phyloP scores from a whole-genome alignment of 768 basidiomycete genomes.

The Daedaleopsis sinensis region DNA sequence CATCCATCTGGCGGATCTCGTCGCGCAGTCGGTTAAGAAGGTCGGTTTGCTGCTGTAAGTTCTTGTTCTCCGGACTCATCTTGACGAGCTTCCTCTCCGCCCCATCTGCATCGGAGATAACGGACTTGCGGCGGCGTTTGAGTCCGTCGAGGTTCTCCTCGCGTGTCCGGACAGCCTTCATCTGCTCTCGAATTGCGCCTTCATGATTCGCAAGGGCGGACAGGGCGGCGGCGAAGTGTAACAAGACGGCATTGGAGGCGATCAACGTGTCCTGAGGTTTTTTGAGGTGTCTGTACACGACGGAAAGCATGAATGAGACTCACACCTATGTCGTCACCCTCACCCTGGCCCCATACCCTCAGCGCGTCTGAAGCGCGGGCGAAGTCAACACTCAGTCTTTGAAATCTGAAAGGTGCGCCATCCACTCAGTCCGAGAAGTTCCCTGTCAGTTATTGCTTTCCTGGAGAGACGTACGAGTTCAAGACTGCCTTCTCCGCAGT shows the following conservation, averaged over 20 bases:
- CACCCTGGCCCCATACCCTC: conserved; percentile 71
- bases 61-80: conserved; percentile 91
- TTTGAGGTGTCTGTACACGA: background rate
- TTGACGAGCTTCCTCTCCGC: conserved; percentile 89
- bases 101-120: conserved; percentile 72
- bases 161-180: conserved; percentile 81
- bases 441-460: too few relatives aligned
- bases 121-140: conserved; percentile 65
- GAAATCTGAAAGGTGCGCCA: conserved; percentile 36
- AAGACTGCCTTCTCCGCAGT: conserved; percentile 85
- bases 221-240: conserved; percentile 68
- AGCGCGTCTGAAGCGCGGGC: conserved; percentile 74
- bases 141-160: conserved; percentile 85
- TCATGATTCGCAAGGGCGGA: conserved; percentile 73
- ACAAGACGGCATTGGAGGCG: conserved; percentile 67
- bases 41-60: conserved; percentile 72
- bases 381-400: conserved; percentile 67
- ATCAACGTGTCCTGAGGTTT: conserved; percentile 67
- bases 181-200: conserved; percentile 64
- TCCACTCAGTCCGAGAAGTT: background rate
- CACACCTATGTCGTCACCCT: conserved; percentile 84
- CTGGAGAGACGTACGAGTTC: conserved; percentile 60
- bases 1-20: conserved; percentile 78
- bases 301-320: conserved; percentile 27
- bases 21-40: conserved; percentile 67